A percentile compares a stretch with the other conserved stretches of the same genome.
Evolutionary conservation across 805 yeast genomes (phyloP).

Genomic region (Danielia reshetovae): DNA sequence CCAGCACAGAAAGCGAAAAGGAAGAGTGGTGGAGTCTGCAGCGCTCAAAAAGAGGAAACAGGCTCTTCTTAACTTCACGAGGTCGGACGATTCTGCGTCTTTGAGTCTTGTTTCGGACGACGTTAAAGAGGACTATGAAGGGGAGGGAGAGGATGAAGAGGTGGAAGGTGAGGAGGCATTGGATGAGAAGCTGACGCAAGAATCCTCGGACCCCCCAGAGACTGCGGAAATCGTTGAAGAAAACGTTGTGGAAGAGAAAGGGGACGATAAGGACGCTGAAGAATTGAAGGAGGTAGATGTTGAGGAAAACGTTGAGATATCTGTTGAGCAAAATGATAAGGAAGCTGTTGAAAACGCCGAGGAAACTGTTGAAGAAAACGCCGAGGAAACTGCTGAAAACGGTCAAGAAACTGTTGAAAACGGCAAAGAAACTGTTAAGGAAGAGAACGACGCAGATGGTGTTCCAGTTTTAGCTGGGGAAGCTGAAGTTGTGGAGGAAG

Average conservation of each 20-base stretch:
- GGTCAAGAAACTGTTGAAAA: neutral
- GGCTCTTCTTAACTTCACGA: slow-evolving; percentile 10
- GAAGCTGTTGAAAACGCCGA: neutral
- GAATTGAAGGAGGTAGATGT: too few relatives aligned
- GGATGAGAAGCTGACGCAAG: too few relatives aligned
- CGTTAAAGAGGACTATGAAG: neutral
- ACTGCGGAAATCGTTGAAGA: neutral
- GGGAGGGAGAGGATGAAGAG: neutral
- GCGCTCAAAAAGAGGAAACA: slow-evolving; percentile 21
- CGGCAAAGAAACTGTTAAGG: neutral
- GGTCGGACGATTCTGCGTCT: slow-evolving; percentile 1
- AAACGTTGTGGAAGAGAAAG: neutral
- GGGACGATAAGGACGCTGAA: too few relatives aligned
- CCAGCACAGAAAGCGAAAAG: slow-evolving; percentile 15
- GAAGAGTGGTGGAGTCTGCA: slow-evolving; percentile 25
- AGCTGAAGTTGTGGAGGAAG: neutral
- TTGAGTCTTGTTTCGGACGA: neutral
- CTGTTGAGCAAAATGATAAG: neutral
- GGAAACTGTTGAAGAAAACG: neutral
- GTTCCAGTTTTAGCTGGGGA: neutral
- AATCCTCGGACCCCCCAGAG: neutral
- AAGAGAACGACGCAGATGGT: neutral
- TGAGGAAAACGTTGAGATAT: neutral
- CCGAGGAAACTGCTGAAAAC: neutral
- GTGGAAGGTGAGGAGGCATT: neutral